phyloP scores from a whole-genome alignment of 2,329 filamentous ascomycete genomes.

The Aspergillus puulaauensis region DNA sequence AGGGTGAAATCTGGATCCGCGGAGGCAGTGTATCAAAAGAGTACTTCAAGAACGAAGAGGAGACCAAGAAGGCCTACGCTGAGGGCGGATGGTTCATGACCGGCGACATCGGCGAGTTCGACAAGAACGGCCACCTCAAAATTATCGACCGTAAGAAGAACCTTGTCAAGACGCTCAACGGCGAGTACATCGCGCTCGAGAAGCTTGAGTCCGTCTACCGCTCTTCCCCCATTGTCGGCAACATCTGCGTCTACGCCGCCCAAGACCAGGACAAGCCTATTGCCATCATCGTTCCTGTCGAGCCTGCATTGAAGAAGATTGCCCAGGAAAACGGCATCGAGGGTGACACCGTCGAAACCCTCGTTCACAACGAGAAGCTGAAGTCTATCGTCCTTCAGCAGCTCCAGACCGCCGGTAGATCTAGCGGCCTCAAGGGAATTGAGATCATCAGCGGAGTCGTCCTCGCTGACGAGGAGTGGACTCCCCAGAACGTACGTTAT shows the following conservation, averaged over 20 bases:
- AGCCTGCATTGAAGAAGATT: slow-evolving; percentile 56
- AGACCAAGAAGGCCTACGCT: slow-evolving; percentile 76
- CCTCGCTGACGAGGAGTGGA: slow-evolving; percentile 48
- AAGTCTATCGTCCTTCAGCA: slow-evolving; percentile 42
- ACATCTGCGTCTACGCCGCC: slow-evolving; percentile 85
- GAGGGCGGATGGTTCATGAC: slow-evolving; percentile 95
- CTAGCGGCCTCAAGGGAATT: slow-evolving; percentile 38
- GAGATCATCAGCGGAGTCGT: slow-evolving; percentile 47
- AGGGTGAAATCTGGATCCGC: slow-evolving; percentile 90
- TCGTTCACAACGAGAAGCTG: slow-evolving; percentile 55
- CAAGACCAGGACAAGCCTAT: slow-evolving; percentile 73
- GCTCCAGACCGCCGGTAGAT: slow-evolving; percentile 37
- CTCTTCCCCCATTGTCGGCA: slow-evolving; percentile 72
- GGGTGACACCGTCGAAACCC: slow-evolving; percentile 64
- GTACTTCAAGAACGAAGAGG: slow-evolving; percentile 83
- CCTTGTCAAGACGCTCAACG: slow-evolving; percentile 89
- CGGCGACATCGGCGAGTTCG: slow-evolving; percentile 91
- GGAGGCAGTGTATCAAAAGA: slow-evolving; percentile 71
- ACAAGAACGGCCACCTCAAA: slow-evolving; percentile 72
- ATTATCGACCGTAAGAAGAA: slow-evolving; percentile 99
- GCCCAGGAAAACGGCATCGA: slow-evolving; percentile 60
- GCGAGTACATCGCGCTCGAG: slow-evolving; percentile 96
- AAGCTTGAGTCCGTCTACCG: slow-evolving; percentile 93
- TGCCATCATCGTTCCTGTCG: slow-evolving; percentile 70
- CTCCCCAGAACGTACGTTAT: slow-evolving; percentile 40